These are phyloP conservation scores for Tolypocladium amazonense DNA, from an alignment of 2,329 filamentous ascomycete genomes.

Conservation along the genomic window DNA sequence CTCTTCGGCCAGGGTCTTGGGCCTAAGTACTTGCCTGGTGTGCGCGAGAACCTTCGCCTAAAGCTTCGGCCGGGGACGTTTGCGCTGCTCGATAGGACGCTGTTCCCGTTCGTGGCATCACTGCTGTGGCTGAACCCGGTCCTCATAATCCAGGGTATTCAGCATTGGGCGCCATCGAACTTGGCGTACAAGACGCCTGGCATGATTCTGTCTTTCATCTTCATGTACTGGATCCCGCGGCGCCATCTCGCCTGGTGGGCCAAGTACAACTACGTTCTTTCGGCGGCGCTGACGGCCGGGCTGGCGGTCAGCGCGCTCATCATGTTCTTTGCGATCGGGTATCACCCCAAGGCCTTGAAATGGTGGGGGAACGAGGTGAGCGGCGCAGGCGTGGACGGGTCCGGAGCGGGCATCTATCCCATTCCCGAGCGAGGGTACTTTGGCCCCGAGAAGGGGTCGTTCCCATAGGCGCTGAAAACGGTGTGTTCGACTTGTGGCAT, in stretches of 20 bases:
- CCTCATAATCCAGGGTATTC: slow-evolving; percentile 28
- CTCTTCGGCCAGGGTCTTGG: slow-evolving; percentile 7
- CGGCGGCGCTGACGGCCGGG: slow-evolving; percentile 28
- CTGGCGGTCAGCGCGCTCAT: slow-evolving; percentile 30
- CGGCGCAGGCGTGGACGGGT: slow-evolving; percentile 10
- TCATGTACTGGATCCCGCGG: slow-evolving; percentile 26
- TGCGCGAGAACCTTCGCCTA: slow-evolving; percentile 17
- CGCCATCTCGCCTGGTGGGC: slow-evolving; percentile 31
- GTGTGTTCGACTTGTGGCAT: not conserved
- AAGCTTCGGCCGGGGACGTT: slow-evolving; percentile 20
- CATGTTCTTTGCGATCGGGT: slow-evolving; percentile 31
- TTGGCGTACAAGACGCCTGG: slow-evolving; percentile 31
- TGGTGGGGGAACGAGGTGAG: slow-evolving; percentile 33
- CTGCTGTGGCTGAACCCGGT: slow-evolving; percentile 30
- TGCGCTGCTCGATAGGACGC: slow-evolving; percentile 20
- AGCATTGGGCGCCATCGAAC: slow-evolving; percentile 32
- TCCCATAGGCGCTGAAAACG: not conserved
- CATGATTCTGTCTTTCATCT: slow-evolving; percentile 27
- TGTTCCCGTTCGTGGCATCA: slow-evolving; percentile 26
- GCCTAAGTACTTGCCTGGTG: slow-evolving; percentile 13
- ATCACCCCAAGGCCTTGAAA: slow-evolving; percentile 16
- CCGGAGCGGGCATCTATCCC: slow-evolving; percentile 7
- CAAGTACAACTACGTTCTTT: slow-evolving; percentile 36
- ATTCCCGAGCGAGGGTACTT: slow-evolving; percentile 15
- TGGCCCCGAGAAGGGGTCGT: slow-evolving; percentile 13